Conservation (phyloP, 1,139 yeast genomes). For the Spathaspora sp. region DNA sequence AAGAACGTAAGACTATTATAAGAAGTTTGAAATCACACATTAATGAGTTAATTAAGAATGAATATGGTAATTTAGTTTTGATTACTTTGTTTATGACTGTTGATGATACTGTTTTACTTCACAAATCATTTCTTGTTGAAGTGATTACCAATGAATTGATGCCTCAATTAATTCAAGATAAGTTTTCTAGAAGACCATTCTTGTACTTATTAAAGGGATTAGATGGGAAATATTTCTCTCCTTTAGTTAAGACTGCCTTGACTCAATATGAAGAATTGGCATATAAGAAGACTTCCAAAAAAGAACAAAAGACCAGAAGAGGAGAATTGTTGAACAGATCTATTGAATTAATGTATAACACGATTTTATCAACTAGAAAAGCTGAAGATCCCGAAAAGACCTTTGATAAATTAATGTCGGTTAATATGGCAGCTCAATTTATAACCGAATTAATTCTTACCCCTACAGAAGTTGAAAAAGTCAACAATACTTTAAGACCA, state of each 20-base stretch:
- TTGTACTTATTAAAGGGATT: conserved; percentile 77
- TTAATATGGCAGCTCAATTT: conserved; percentile 82
- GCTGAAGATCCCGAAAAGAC: conserved; percentile 24
- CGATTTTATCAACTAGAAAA: conserved; percentile 45
- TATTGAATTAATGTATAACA: conserved; percentile 62
- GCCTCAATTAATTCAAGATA: conserved; percentile 61
- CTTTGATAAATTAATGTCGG: conserved; percentile 48
- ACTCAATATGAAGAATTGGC: conserved; percentile 64
- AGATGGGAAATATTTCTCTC: conserved; percentile 81
- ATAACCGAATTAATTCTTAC: conserved; percentile 69
- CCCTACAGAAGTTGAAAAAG: conserved; percentile 46
- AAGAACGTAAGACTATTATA: conserved; percentile 82
- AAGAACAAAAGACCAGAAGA: conserved; percentile 78
- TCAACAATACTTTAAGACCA: conserved; percentile 45
- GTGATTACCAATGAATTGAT: conserved; percentile 55
- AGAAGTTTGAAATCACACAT: conserved; percentile 74
- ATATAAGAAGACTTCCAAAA: conserved; percentile 70
- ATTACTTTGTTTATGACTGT: conserved; percentile 81
- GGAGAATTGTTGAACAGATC: conserved; percentile 64
- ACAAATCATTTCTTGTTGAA: conserved; percentile 67
- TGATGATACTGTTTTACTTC: conserved; percentile 86
- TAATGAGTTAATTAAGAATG: conserved; percentile 73
- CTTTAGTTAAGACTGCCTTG: conserved; percentile 61
- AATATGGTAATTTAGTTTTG: conserved; percentile 80
- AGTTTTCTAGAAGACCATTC: conserved; percentile 87